Base-by-base conservation (phyloP, 768 basidiomycete genomes). In the Flagelloscypha sp. region DNA sequence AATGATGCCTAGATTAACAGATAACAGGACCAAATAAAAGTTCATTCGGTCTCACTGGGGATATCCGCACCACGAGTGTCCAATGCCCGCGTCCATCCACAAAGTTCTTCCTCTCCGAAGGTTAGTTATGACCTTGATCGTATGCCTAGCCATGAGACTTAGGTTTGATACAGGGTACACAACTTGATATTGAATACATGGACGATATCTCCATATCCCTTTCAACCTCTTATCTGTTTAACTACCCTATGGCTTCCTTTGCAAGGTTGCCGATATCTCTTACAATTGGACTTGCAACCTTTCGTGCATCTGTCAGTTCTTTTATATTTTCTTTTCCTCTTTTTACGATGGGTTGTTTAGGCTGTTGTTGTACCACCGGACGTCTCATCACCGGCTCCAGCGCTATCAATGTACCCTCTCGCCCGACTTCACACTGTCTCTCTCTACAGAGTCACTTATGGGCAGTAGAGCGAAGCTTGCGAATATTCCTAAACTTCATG, bases 391-490 rank as follows among this genome's bases (percentile, higher is more conserved):
- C 33, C 40, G 23, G 16, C 10, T 36, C 10, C 50, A 87, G 84
- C 65, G 43, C 44, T 94, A 38, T 76, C 78, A 1, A 53, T 94
- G 23, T 76, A n/a, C 76, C 20, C 72, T 99, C 15, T 76, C 84
- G 17, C 84, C 89, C 2, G 79, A 87, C 49, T 95, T 99, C 50
- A 76, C 76, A 11, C 76, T 99, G 13, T 78, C 84, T 47, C 67
- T 99, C 27, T 76, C 81, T 33, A 92, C 88, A 8, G 88, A 80
- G 6, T 97, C 92, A 18, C 71, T 97, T 4, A 80, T 98, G 66
- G 95, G 95, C 13, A 92, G 87, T 45, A 79, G 94, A 29, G 93
- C 95, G n/a, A 95, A 97, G 59, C 70, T 99, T 1, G 90, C 89
- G 41, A 92, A 99, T 50, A 86, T 99, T 1, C 94, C 95, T 17